These are phyloP conservation scores for Saccharomycopsis guyanensis DNA, from an alignment of 805 yeast genomes.

Conservation along the genomic window DNA sequence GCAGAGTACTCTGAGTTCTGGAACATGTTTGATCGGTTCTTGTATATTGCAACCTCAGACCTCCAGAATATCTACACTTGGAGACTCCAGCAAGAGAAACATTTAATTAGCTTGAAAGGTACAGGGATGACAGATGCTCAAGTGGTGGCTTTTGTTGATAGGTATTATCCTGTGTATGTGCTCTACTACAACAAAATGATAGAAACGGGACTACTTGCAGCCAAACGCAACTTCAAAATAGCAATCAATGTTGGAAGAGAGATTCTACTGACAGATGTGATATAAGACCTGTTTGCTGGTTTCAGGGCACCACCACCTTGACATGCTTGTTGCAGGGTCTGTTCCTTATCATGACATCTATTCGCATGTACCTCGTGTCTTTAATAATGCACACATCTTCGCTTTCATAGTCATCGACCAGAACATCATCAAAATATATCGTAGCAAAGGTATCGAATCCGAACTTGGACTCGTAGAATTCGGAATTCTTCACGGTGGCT, in stretches of 20 bases:
- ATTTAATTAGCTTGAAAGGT: slow-evolving; percentile 45
- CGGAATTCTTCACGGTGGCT: not conserved
- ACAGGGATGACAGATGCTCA: slow-evolving; percentile 73
- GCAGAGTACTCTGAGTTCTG: slow-evolving; percentile 45
- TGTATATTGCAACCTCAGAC: slow-evolving; percentile 53
- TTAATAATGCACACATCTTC: slow-evolving; percentile 8
- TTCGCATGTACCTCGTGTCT: slow-evolving; percentile 1
- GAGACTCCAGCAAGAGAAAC: slow-evolving; percentile 71
- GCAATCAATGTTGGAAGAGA: slow-evolving; percentile 26
- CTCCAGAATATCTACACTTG: slow-evolving; percentile 63
- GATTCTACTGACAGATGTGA: slow-evolving; percentile 10
- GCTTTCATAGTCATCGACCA: not conserved
- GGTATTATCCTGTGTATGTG: slow-evolving; percentile 83
- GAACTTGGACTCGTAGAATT: slow-evolving; percentile 6
- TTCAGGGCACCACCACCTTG: slow-evolving; percentile 3
- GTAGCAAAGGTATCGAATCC: slow-evolving; percentile 12
- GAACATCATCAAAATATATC: slow-evolving; percentile 5
- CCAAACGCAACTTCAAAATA: slow-evolving; percentile 27
- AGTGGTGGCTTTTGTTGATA: slow-evolving; percentile 61
- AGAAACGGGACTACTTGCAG: slow-evolving; percentile 25
- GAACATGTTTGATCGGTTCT: slow-evolving; percentile 50
- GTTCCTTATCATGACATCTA: slow-evolving; percentile 12
- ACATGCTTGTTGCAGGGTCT: slow-evolving; percentile 1
- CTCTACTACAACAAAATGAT: slow-evolving; percentile 48
- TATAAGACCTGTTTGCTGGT: not conserved